Evolutionary conservation across 306 rosid genomes (phyloP), one percentile per base, ranked within the genome.

Genomic region (Delonix regia): DNA sequence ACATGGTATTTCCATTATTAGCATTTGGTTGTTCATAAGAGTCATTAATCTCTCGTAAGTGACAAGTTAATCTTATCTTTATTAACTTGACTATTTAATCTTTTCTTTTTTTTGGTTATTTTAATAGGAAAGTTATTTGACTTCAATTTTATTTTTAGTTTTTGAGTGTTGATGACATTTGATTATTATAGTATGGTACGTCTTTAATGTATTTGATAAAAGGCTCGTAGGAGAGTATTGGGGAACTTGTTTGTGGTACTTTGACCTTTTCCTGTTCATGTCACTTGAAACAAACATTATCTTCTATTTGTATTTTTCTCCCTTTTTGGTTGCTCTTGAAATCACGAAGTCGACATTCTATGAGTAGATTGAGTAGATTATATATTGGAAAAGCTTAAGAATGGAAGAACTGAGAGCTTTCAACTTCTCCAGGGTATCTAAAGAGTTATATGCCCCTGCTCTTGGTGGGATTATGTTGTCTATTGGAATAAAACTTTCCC

Each of bases 391-490:
- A 34, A 21, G 44, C 56, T 60, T 74, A 49, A 52, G 42, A 39
- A 73, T 84, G 79, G 75, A 80, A 64, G 65, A 75, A 79, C 76
- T 76, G 56, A 44, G 51, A 24, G 74, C 28, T 76, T 59, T 78
- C 65, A 71, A 81, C 79, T 83, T 83, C 71, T 85, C 27, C 87
- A 95, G 99, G 99, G 99, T 95, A 60, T 88, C 98, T 34, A 95
- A 95, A 85, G 98, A 93, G 41, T 83, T 95, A 41, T 95, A 95
- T 82, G 94, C 99, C 42, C 99, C 98, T 76, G 94, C 99, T 57
- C 98, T 95, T 87, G 99, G 99, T 82, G 99, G 99, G 87, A 95
- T 95, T 78, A 95, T 95, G 99, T 81, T 95, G 66, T 95, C 99
- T 38, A 93, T 95, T 87, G 98, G 99, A 74, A 88, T 95, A 81